phyloP scores from a whole-genome alignment of 352 stramenopile genomes.

The Globisporangium cylindrosporum region DNA sequence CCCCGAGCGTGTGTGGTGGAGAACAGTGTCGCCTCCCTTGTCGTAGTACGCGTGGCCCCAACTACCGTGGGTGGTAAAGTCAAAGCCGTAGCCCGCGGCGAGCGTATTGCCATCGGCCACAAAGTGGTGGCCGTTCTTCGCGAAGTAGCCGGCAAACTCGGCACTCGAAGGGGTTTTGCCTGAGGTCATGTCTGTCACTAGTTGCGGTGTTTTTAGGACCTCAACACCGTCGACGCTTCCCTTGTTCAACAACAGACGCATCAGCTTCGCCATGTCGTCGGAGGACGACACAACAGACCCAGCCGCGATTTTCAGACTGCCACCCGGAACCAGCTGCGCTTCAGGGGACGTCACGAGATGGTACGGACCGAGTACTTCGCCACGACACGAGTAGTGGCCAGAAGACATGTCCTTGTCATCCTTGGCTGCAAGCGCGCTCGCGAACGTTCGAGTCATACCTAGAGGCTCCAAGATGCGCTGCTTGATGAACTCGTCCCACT shows the following conservation, averaged over 20 bases:
- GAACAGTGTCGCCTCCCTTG: slow-evolving; percentile 57
- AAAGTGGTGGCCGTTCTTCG: slow-evolving; percentile 45
- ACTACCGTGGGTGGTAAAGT: slow-evolving; percentile 47
- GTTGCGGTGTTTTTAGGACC: slow-evolving; percentile 38
- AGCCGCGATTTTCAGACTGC: slow-evolving; percentile 35
- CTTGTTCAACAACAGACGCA: slow-evolving; percentile 63
- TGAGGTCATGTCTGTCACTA: slow-evolving; percentile 56
- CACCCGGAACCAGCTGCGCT: slow-evolving; percentile 29
- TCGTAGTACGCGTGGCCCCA: slow-evolving; percentile 69
- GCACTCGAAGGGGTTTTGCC: slow-evolving; percentile 35
- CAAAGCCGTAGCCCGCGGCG: slow-evolving; percentile 61
- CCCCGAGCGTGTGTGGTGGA: slow-evolving; percentile 56
- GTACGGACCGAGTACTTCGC: slow-evolving; percentile 41
- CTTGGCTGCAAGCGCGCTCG: too few species aligned
- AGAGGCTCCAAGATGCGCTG: slow-evolving; percentile 48
- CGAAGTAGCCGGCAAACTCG: slow-evolving; percentile 13
- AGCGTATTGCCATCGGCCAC: slow-evolving; percentile 45
- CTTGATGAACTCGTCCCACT: slow-evolving; percentile 55
- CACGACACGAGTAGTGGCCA: slow-evolving; percentile 50
- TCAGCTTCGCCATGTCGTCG: slow-evolving; percentile 52
- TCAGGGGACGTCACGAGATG: slow-evolving; percentile 28
- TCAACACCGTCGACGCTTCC: slow-evolving; percentile 45
- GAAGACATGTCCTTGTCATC: not conserved
- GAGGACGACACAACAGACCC: slow-evolving; percentile 49
- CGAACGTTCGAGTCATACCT: slow-evolving; percentile 56